Base-by-base conservation (phyloP, 129 eudicot species). In the Escallonia herrerae region DNA sequence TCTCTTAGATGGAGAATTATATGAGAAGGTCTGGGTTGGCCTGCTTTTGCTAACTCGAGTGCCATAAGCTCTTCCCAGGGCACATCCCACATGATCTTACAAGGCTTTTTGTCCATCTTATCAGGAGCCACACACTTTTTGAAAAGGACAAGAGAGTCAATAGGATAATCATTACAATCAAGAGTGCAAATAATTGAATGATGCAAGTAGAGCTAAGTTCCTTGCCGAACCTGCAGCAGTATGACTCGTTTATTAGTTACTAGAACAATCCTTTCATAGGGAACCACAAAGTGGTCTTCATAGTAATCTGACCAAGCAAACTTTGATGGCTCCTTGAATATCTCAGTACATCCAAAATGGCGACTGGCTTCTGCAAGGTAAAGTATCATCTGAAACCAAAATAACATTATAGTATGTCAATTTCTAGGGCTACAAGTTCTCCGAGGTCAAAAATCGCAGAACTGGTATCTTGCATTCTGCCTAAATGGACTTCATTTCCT, bases 311-410 rank as follows among this genome's bases (percentile, higher is more conserved):
- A 83, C 96, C 91, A 93, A 40, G 96, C 99, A 80, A 79, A 93
- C 66, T 93, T 93, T 40, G 99, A 86, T 22, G 99, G 99, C 84
- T 93, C 99, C 79, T 93, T 93, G 79, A 93, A 93, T 62, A 93
- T 80, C 74, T 89, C 89, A 15, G 99, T 89, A 58, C 96, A 93
- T 62, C 96, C 99, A 33, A 93, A 89, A 49, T 86, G 87, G 40
- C 96, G 89, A 73, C 99, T 93, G 65, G 95, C 96, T 93, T 93
- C 99, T 43, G 99, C 99, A 55, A 93, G 90, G 81, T 77, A 82
- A 53, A 93, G 93, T 65, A 93, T 81, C 99, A 89, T 88, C 96
- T 91, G 82, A 63, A 73, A 67, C 40, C 40, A 63, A 66, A 60
- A 44, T 57, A 42, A 56, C 14, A 43, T 63, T 2, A 67, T 40